A percentile compares a stretch with the other conserved stretches of the same genome.
Evolutionary conservation across 192 early-diverging fungal genomes (phyloP).

Genomic region (Podila epicladia): DNA sequence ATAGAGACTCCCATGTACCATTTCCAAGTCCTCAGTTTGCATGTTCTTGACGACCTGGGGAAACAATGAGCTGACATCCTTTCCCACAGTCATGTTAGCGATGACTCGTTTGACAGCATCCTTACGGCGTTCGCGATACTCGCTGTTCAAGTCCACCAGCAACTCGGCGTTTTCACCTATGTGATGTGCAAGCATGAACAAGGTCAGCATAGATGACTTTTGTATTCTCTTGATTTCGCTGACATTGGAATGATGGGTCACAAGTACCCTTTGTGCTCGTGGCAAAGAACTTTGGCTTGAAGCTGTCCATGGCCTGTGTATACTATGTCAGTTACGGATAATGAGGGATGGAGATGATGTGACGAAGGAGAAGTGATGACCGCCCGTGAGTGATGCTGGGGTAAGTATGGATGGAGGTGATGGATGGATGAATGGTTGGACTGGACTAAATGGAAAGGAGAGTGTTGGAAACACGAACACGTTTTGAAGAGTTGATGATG

Average conservation of each 20-base stretch:
- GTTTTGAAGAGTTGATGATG: too few relatives aligned
- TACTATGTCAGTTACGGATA: neutral
- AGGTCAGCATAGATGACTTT: neutral
- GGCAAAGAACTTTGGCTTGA: slow-evolving; percentile 77
- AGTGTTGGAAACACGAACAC: neutral
- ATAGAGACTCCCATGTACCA: slow-evolving; percentile 16
- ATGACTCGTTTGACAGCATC: slow-evolving; percentile 99
- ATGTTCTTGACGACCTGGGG: slow-evolving; percentile 99
- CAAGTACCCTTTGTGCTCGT: slow-evolving; percentile 76
- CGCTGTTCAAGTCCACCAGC: slow-evolving; percentile 96
- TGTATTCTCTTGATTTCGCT: too few relatives aligned
- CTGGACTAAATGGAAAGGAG: neutral
- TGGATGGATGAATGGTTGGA: neutral
- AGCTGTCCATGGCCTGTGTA: slow-evolving; percentile 22
- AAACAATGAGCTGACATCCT: slow-evolving; percentile 95
- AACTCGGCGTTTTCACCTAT: slow-evolving; percentile 98
- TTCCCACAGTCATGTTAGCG: slow-evolving; percentile 99
- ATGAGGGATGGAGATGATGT: too few relatives aligned
- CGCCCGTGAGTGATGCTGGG: too few relatives aligned
- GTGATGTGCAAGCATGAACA: neutral
- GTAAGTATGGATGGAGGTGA: neutral
- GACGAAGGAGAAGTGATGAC: too few relatives aligned
- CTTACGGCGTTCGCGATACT: slow-evolving; percentile 95
- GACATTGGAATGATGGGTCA: neutral
- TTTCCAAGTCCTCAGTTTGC: slow-evolving; percentile 97